Percentiles rank a stretch among this genome's conserved stretches.
Evolutionary conservation across 371 early-diverging fungal species (phyloP).

Genomic region (Mucor racemosus): DNA sequence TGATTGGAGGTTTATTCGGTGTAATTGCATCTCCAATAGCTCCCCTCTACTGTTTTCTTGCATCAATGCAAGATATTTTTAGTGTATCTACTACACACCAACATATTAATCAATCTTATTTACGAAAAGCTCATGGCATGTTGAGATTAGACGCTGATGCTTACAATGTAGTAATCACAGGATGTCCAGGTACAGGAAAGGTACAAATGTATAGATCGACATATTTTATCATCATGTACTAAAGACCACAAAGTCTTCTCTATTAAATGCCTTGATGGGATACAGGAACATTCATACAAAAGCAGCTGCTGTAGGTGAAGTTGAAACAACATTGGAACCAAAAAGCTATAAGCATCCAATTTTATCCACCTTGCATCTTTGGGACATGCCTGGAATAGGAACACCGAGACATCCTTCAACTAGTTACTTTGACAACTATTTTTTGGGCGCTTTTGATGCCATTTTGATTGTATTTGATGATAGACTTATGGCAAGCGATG

Average conservation of each 20-base stretch:
- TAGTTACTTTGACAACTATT: constrained; percentile 32
- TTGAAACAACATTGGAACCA: constrained; percentile 26
- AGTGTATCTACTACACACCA: background rate
- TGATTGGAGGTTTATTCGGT: constrained; percentile 34
- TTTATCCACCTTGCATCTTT: constrained; percentile 27
- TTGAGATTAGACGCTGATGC: constrained; percentile 20
- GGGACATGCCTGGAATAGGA: constrained; percentile 42
- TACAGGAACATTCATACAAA: constrained; percentile 25
- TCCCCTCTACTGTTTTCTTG: constrained; percentile 33
- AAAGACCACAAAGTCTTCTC: constrained; percentile 24
- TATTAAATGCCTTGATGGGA: constrained; percentile 40
- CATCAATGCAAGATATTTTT: constrained; percentile 26
- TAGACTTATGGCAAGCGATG: constrained; percentile 38
- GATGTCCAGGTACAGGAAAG: constrained; percentile 42
- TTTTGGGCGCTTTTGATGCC: constrained; percentile 40
- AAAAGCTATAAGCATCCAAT: constrained; percentile 31
- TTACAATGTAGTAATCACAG: constrained; percentile 36
- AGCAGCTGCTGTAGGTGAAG: constrained; percentile 35
- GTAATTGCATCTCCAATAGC: constrained; percentile 34
- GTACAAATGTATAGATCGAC: constrained; percentile 10
- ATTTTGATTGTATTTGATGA: constrained; percentile 37
- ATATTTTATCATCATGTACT: background rate
- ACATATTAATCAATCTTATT: constrained; percentile 25
- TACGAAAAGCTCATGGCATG: constrained; percentile 20
- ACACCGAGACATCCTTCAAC: constrained; percentile 22